A percentile compares a stretch with the other conserved stretches of the same genome.
phyloP scores from a whole-genome alignment of 176 grass and related monocot genomes.

The Typha latifolia region DNA sequence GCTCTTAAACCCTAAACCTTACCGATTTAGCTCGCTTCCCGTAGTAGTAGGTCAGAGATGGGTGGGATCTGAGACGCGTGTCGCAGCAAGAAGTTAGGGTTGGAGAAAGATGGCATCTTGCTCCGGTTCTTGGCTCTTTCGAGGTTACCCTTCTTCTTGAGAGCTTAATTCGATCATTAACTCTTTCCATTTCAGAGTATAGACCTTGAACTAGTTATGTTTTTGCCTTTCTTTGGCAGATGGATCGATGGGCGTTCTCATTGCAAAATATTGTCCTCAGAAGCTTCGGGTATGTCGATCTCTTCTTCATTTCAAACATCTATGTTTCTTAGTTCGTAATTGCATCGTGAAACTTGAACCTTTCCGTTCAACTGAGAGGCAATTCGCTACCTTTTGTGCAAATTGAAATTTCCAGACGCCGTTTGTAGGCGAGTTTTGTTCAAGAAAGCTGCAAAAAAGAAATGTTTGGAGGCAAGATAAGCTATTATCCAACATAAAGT shows the following conservation, averaged over 20 bases:
- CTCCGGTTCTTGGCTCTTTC: conserved; percentile 44
- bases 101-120: conserved; percentile 38
- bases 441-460: conserved; percentile 12
- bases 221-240: background rate
- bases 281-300: background rate
- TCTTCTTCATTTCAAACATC: background rate
- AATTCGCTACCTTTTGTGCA: background rate
- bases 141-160: conserved; percentile 22
- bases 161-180: background rate
- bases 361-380: background rate
- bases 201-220: conserved; percentile 2
- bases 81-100: background rate
- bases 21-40: background rate
- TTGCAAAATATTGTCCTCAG: background rate
- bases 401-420: conserved; percentile 27
- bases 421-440: conserved; percentile 28
- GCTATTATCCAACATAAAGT: conserved; percentile 19
- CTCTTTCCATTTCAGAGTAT: background rate
- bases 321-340: too few species aligned
- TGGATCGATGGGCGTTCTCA: background rate
- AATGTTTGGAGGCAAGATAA: conserved; percentile 3
- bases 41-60: background rate
- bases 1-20: conserved; percentile 33
- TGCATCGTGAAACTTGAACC: background rate
- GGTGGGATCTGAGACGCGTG: background rate